A percentile compares a stretch with the other conserved stretches of the same genome.
Conservation (phyloP, 257 asterid species). For the Solanum virginianum region DNA sequence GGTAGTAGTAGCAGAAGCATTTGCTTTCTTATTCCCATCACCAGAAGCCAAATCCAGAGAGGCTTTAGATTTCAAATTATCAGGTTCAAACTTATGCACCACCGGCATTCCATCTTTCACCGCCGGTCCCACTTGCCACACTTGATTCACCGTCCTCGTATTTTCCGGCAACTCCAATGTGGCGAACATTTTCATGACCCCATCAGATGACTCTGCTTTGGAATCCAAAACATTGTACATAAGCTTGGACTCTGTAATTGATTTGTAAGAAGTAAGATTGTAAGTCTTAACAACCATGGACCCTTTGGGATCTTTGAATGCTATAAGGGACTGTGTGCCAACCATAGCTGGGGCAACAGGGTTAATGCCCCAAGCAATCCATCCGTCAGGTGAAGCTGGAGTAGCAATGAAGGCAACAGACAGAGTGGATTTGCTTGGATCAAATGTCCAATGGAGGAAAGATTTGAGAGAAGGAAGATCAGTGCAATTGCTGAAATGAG, state of each 20-base stretch:
- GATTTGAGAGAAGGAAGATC: constrained; percentile 59
- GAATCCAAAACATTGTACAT: constrained; percentile 27
- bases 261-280: constrained; percentile 30
- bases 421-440: constrained; percentile 26
- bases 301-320: constrained; percentile 37
- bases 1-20: background rate
- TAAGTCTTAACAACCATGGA: constrained; percentile 34
- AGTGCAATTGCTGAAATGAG: constrained; percentile 29
- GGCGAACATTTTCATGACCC: constrained; percentile 41
- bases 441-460: constrained; percentile 57
- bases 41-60: constrained; percentile 16
- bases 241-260: constrained; percentile 23
- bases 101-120: constrained; percentile 39
- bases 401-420: constrained; percentile 53
- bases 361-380: constrained; percentile 77
- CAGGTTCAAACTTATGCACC: constrained; percentile 32
- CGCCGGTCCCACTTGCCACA: constrained; percentile 69
- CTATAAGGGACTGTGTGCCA: constrained; percentile 54
- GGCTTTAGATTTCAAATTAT: constrained; percentile 35
- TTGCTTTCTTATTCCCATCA: background rate
- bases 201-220: constrained; percentile 30
- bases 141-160: constrained; percentile 29
- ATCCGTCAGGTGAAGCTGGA: constrained; percentile 47
- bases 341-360: constrained; percentile 46
- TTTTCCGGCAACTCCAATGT: constrained; percentile 29